phyloP scores from a whole-genome alignment of 257 asterid genomes.

The Plantago ovata region DNA sequence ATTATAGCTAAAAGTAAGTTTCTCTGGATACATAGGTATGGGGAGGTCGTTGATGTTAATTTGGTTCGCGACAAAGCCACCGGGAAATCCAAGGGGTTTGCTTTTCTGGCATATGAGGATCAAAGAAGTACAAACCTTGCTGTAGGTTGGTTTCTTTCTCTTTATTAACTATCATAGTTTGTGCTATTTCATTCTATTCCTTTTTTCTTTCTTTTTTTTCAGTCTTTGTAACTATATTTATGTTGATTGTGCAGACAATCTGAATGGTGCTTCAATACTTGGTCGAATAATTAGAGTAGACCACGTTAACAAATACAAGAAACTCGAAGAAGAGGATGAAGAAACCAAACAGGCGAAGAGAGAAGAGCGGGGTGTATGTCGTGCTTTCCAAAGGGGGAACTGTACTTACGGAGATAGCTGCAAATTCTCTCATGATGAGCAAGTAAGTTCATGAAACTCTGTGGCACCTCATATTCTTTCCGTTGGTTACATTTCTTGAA shows the following conservation, averaged over 20 bases:
- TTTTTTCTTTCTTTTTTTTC: not conserved
- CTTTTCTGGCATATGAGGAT: constrained; percentile 93
- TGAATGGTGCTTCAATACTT: constrained; percentile 77
- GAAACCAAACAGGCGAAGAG: constrained; percentile 81
- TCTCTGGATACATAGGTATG: constrained; percentile 50
- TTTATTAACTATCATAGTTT: not conserved
- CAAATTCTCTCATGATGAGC: constrained; percentile 91
- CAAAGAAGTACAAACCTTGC: constrained; percentile 94
- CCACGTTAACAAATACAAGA: constrained; percentile 74
- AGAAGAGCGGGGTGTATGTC: constrained; percentile 93
- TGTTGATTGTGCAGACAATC: constrained; percentile 49
- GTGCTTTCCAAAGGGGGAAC: constrained; percentile 87
- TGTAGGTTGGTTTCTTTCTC: constrained; percentile 56
- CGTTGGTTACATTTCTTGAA: not conserved
- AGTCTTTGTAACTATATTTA: constrained; percentile 3
- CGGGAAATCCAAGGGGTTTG: constrained; percentile 94
- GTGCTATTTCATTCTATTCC: not conserved
- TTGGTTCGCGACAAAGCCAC: constrained; percentile 84
- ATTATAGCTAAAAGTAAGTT: not conserved
- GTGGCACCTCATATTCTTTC: not conserved
- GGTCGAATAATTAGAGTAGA: constrained; percentile 88
- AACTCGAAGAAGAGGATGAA: constrained; percentile 92
- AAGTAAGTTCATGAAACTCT: constrained; percentile 32
- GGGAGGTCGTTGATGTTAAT: constrained; percentile 90
- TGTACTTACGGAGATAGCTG: constrained; percentile 85